These are phyloP conservation scores for Xylariaceae sp. DNA, from an alignment of 2,329 filamentous ascomycete genomes.

Conservation along the genomic window DNA sequence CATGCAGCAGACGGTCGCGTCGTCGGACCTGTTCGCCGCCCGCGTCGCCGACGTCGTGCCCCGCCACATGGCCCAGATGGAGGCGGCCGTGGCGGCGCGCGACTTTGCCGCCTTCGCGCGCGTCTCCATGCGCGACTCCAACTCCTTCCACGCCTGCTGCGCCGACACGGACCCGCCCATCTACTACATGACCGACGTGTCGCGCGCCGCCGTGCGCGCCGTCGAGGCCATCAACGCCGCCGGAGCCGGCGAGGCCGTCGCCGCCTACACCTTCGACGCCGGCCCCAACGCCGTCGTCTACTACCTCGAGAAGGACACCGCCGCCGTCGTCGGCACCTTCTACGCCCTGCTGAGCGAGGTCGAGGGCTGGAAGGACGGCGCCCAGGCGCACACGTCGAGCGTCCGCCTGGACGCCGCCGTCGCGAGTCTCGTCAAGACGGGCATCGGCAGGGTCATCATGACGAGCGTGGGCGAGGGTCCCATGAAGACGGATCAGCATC, in stretches of 20 bases:
- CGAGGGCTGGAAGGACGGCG: conserved; percentile 63
- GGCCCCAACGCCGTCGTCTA: conserved; percentile 97
- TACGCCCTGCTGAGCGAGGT: conserved; percentile 56
- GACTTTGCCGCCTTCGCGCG: conserved; percentile 85
- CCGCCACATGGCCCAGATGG: conserved; percentile 74
- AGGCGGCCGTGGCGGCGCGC: conserved; percentile 65
- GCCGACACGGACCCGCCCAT: conserved; percentile 95
- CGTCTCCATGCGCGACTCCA: conserved; percentile 93
- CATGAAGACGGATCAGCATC: conserved; percentile 65
- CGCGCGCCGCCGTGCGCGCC: conserved; percentile 74
- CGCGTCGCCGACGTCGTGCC: conserved; percentile 74
- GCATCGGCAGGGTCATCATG: conserved; percentile 82
- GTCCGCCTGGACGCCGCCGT: conserved; percentile 59
- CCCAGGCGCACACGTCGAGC: conserved; percentile 40
- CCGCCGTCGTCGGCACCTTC: conserved; percentile 69
- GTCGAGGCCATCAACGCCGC: conserved; percentile 82
- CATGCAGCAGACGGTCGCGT: conserved; percentile 95
- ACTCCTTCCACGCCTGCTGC: conserved; percentile 93
- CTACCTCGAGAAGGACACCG: conserved; percentile 74
- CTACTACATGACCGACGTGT: conserved; percentile 97
- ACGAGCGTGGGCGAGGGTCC: conserved; percentile 90
- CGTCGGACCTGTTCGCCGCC: conserved; percentile 76
- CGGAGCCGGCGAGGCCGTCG: conserved; percentile 71
- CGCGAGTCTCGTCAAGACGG: conserved; percentile 61
- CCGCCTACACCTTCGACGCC: conserved; percentile 95